Evolutionary conservation across 768 basidiomycete species (phyloP).

Genomic region (Boletellus ananas): DNA sequence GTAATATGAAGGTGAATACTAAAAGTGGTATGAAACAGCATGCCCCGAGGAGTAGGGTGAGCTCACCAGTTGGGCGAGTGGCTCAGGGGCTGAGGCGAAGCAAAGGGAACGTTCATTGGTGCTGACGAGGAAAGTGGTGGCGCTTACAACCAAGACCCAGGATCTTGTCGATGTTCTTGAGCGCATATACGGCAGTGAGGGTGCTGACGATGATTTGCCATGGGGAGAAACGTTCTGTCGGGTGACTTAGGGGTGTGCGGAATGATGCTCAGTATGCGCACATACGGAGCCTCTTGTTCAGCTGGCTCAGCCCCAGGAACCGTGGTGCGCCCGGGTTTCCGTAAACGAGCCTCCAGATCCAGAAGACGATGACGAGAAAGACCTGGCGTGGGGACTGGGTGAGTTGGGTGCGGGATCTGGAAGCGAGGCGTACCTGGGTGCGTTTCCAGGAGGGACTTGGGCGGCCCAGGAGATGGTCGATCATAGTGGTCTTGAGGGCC

Average conservation of each 20-base stretch:
- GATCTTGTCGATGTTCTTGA: conserved; percentile 81
- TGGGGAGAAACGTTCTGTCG: conserved; percentile 79
- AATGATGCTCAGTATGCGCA: not conserved
- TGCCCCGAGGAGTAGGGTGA: not conserved
- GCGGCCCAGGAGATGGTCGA: conserved; percentile 87
- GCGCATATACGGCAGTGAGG: conserved; percentile 77
- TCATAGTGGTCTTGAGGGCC: conserved; percentile 50
- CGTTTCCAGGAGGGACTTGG: conserved; percentile 91
- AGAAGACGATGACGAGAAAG: conserved; percentile 87
- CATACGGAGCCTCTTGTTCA: conserved; percentile 62
- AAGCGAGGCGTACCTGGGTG: conserved; percentile 52
- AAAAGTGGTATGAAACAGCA: not conserved
- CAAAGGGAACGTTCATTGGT: not conserved
- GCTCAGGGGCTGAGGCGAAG: conserved; percentile 74
- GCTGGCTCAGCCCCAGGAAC: conserved; percentile 56
- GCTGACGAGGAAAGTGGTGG: not conserved
- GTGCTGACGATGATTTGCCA: conserved; percentile 92
- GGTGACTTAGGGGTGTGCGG: not conserved
- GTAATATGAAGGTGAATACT: conserved; percentile 93
- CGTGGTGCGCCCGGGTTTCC: conserved; percentile 65
- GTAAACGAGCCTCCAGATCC: conserved; percentile 75
- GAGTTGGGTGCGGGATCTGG: not conserved
- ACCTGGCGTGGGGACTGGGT: conserved; percentile 47
- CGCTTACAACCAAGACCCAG: conserved; percentile 69
- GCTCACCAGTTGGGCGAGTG: conserved; percentile 80